Evolutionary conservation across 495 filamentous ascomycete genomes (phyloP).

Genomic region (Neurospora discreta): DNA sequence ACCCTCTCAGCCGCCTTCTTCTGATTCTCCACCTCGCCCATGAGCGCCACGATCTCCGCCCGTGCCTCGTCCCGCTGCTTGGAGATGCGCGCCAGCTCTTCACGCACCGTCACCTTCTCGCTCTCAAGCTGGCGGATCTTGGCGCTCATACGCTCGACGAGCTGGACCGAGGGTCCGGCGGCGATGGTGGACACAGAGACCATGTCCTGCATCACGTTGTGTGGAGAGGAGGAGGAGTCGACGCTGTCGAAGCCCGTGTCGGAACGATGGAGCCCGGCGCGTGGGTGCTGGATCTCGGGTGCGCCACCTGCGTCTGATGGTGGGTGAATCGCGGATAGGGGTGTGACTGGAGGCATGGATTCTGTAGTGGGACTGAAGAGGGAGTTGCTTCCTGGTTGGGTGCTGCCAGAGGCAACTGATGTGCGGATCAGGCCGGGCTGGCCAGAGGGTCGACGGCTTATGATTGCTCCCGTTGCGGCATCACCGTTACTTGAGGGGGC

Average conservation of each 20-base stretch:
- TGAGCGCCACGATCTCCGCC: slow-evolving; percentile 77
- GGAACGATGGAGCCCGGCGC: slow-evolving; percentile 25
- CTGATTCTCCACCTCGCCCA: slow-evolving; percentile 72
- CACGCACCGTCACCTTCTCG: slow-evolving; percentile 74
- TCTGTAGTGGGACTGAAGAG: slow-evolving; percentile 26
- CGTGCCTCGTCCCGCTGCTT: slow-evolving; percentile 82
- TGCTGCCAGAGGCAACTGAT: slow-evolving; percentile 4
- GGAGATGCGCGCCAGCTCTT: slow-evolving; percentile 70
- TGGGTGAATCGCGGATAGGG: not conserved
- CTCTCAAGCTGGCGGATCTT: slow-evolving; percentile 83
- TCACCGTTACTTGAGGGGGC: slow-evolving; percentile 36
- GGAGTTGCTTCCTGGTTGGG: slow-evolving; percentile 20
- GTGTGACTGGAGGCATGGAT: not conserved
- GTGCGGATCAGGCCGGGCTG: slow-evolving; percentile 23
- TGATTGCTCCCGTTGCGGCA: slow-evolving; percentile 16
- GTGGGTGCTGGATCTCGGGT: slow-evolving; percentile 35
- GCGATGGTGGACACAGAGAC: slow-evolving; percentile 79
- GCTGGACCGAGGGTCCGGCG: slow-evolving; percentile 85
- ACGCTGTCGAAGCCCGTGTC: slow-evolving; percentile 48
- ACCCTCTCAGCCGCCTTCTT: slow-evolving; percentile 47
- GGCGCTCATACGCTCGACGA: slow-evolving; percentile 93
- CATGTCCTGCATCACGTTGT: slow-evolving; percentile 72
- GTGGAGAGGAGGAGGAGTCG: slow-evolving; percentile 51
- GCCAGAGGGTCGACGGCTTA: slow-evolving; percentile 27
- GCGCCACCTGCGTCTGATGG: slow-evolving; percentile 22